Conservation (phyloP, 192 early-diverging fungal species). For the Piromyces finnis region DNA sequence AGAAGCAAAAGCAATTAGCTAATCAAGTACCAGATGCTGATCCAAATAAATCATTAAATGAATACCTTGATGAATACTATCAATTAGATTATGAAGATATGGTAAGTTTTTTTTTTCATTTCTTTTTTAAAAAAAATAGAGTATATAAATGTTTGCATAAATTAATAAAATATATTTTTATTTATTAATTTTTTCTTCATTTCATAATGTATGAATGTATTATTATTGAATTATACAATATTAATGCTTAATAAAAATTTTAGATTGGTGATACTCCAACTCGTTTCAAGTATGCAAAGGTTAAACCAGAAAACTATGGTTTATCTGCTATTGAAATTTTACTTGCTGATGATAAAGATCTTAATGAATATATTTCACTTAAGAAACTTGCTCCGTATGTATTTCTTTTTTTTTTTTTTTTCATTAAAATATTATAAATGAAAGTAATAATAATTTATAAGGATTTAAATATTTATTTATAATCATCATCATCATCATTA, state of each 20-base stretch:
- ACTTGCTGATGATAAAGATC: slow-evolving; percentile 65
- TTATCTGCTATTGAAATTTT: slow-evolving; percentile 73
- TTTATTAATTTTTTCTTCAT: not conserved
- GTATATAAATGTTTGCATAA: too few species aligned
- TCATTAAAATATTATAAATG: too few species aligned
- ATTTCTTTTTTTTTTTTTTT: not conserved
- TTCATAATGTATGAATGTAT: too few species aligned
- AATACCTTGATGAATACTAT: slow-evolving; percentile 80
- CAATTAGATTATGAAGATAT: slow-evolving; percentile 86
- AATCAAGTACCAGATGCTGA: slow-evolving; percentile 5
- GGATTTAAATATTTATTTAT: not conserved
- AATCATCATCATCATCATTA: not conserved
- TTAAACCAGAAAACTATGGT: slow-evolving; percentile 55
- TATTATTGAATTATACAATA: too few species aligned
- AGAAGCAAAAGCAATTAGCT: slow-evolving; percentile 8
- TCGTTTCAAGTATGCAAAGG: slow-evolving; percentile 84
- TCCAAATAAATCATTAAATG: slow-evolving; percentile 15
- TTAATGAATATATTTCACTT: slow-evolving; percentile 70
- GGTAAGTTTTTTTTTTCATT: too few species aligned
- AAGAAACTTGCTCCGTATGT: slow-evolving; percentile 74
- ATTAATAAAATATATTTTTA: not conserved
- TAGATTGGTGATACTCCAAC: slow-evolving; percentile 57
- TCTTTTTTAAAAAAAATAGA: not conserved
- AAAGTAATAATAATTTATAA: too few species aligned
- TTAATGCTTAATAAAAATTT: too few species aligned